Base-by-base conservation (phyloP, 345 rosid genomes). In the Sisymbrium altissimum region DNA sequence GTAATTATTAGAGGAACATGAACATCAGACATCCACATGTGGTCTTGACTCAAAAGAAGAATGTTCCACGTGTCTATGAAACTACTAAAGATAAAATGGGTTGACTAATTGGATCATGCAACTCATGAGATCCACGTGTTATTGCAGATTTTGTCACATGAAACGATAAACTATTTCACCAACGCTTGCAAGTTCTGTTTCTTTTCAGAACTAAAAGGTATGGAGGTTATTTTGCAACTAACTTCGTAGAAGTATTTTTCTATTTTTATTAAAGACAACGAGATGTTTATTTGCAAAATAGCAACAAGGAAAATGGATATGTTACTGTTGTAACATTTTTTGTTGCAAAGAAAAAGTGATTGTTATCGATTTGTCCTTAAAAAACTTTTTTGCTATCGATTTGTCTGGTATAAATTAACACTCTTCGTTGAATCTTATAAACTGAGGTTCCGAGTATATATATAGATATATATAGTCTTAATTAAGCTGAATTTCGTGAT, bases 31-130 rank as follows among this genome's bases (percentile, higher is more conserved):
- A 58, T 58, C 49, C 43, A 46, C 72, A 58, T 66, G 72, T 40
- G 61, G 49, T 56, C 71, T 30, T 65, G 71, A 73, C 27, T 46
- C 60, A 38, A 67, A 41, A 52, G 39, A 3, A 17, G 41, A 40
- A 35, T 61, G 7, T 63, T 62, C 70, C 66, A 69, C 80, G 80
- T 76, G 75, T 54, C 66, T 4, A 15, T 53, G 43, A 8, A 5
- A 6, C 25, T 19, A 32, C 45, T 8, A 0, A 19, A 19, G 32
- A 1, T 38, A 60, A 60, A 32, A 23, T 30, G 29, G 5, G 35
- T 44, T 62, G 70, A 76, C 70, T 21, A 29, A 44, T 21, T 52
- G 46, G 45, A 39, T 57, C 55, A 45, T 50, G 62, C 21, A 56
- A 52, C 50, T 46, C 59, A 63, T 44, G 27, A 76, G 59, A 54